phyloP scores from a whole-genome alignment of 495 filamentous ascomycete species.

The Chaetomium fimeti region DNA sequence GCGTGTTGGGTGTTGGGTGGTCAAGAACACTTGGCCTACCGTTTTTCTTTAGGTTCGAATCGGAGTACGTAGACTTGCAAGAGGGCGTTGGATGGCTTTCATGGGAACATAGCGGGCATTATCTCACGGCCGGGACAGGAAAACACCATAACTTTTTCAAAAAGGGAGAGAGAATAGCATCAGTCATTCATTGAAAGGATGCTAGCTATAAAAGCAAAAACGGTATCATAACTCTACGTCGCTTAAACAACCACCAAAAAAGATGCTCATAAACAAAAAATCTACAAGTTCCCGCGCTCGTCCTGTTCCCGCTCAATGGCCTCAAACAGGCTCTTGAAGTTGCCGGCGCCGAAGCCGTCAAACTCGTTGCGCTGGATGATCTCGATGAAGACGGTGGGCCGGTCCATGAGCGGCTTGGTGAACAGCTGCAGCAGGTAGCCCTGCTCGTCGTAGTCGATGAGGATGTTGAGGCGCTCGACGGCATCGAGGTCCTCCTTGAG shows the following conservation, averaged over 20 bases:
- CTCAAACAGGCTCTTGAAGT: constrained; percentile 90
- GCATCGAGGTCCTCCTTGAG: constrained; percentile 74
- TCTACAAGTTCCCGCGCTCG: constrained; percentile 70
- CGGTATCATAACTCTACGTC: constrained; percentile 6
- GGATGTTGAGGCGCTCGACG: constrained; percentile 69
- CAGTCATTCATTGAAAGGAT: not conserved
- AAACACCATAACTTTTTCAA: not conserved
- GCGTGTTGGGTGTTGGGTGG: not conserved
- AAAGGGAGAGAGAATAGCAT: not conserved
- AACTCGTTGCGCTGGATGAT: constrained; percentile 89
- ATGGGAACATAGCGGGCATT: not conserved
- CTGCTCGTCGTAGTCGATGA: constrained; percentile 89
- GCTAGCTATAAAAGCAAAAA: not conserved
- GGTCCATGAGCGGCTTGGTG: constrained; percentile 88
- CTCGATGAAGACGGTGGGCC: constrained; percentile 91
- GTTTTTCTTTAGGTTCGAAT: no score
- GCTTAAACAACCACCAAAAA: not conserved
- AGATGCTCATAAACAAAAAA: not conserved
- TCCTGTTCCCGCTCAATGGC: constrained; percentile 89
- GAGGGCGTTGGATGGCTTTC: constrained; percentile 6
- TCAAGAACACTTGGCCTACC: no score
- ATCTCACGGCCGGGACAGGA: not conserved
- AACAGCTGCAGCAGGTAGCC: constrained; percentile 86
- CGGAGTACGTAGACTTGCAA: no score
- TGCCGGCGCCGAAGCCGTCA: constrained; percentile 87